Conservation (phyloP, 345 rosid genomes). For the Iberis pinnata region DNA sequence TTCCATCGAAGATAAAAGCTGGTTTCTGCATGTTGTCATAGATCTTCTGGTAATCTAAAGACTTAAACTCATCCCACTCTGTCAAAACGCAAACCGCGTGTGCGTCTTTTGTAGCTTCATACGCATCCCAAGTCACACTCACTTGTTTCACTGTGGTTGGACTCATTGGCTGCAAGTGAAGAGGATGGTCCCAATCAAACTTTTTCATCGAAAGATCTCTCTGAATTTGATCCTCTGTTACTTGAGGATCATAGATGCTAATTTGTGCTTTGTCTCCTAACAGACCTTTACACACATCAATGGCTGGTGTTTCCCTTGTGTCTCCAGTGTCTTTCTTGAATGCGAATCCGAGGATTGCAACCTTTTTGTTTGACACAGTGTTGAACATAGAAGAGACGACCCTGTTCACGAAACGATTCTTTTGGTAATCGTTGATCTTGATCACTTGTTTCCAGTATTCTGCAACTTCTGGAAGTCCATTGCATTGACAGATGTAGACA, state of each 20-base stretch:
- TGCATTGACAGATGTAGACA: slow-evolving; percentile 88
- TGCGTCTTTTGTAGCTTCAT: slow-evolving; percentile 75
- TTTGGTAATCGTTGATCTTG: slow-evolving; percentile 87
- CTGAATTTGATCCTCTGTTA: slow-evolving; percentile 78
- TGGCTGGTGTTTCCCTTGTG: slow-evolving; percentile 88
- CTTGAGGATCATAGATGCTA: slow-evolving; percentile 88
- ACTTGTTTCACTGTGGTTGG: slow-evolving; percentile 81
- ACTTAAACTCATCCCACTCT: slow-evolving; percentile 88
- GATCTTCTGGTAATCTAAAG: slow-evolving; percentile 70
- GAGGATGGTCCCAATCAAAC: slow-evolving; percentile 93
- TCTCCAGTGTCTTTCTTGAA: slow-evolving; percentile 94
- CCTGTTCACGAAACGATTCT: slow-evolving; percentile 81
- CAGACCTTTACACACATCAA: slow-evolving; percentile 90
- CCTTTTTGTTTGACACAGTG: slow-evolving; percentile 75
- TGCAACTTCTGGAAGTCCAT: slow-evolving; percentile 85
- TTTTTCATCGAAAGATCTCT: slow-evolving; percentile 86
- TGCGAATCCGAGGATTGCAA: slow-evolving; percentile 75
- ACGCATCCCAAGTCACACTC: slow-evolving; percentile 66
- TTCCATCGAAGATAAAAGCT: slow-evolving; percentile 78
- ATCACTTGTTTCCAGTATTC: slow-evolving; percentile 95
- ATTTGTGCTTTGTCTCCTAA: slow-evolving; percentile 76
- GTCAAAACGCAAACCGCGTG: slow-evolving; percentile 81
- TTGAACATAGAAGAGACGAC: slow-evolving; percentile 83
- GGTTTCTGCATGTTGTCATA: slow-evolving; percentile 89
- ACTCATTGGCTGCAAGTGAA: slow-evolving; percentile 88